Percentiles rank a stretch among this genome's conserved stretches.
These are phyloP conservation scores for Claviceps pazoutovae DNA, from an alignment of 2,329 filamentous ascomycete genomes.

Conservation along the genomic window DNA sequence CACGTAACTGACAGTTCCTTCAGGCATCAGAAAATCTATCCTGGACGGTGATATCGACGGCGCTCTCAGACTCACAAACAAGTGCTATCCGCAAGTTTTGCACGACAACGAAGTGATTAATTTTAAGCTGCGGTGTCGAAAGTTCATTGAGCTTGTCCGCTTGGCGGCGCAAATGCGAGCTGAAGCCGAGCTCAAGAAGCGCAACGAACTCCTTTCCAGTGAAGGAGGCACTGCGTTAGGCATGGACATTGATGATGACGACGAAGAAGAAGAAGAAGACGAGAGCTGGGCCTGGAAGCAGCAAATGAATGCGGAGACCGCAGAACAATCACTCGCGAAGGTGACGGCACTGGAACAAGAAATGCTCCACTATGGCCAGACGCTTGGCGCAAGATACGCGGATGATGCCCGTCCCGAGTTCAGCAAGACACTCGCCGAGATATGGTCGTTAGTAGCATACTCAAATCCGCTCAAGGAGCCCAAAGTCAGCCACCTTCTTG, in stretches of 20 bases:
- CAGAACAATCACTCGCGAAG: conserved; percentile 19
- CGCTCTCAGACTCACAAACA: conserved; percentile 67
- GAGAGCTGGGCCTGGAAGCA: conserved; percentile 28
- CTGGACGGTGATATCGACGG: conserved; percentile 85
- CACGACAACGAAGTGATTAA: conserved; percentile 69
- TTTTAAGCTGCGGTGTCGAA: conserved; percentile 77
- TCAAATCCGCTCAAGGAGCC: conserved; percentile 61
- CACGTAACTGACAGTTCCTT: conserved; percentile 4
- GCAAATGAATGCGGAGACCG: conserved; percentile 36
- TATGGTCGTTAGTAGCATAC: conserved; percentile 82
- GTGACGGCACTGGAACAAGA: conserved; percentile 43
- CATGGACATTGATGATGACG: conserved; percentile 41
- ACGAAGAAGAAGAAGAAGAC: conserved; percentile 27
- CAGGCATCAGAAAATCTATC: conserved; percentile 76
- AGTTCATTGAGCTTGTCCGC: conserved; percentile 91
- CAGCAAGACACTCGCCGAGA: conserved; percentile 61
- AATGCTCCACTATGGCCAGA: conserved; percentile 67
- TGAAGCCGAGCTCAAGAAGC: conserved; percentile 28
- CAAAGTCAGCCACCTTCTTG: conserved; percentile 64
- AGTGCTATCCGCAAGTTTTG: conserved; percentile 69
- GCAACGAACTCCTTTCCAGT: conserved; percentile 25
- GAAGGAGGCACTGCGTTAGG: conserved; percentile 26
- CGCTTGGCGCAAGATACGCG: conserved; percentile 63
- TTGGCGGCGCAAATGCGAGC: conserved; percentile 52
- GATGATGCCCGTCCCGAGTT: conserved; percentile 57